A percentile compares a stretch with the other conserved stretches of the same genome.
Evolutionary conservation across 225 moss, liverwort and hornwort genomes (phyloP).

Genomic region (Physcomitrellopsis africana): DNA sequence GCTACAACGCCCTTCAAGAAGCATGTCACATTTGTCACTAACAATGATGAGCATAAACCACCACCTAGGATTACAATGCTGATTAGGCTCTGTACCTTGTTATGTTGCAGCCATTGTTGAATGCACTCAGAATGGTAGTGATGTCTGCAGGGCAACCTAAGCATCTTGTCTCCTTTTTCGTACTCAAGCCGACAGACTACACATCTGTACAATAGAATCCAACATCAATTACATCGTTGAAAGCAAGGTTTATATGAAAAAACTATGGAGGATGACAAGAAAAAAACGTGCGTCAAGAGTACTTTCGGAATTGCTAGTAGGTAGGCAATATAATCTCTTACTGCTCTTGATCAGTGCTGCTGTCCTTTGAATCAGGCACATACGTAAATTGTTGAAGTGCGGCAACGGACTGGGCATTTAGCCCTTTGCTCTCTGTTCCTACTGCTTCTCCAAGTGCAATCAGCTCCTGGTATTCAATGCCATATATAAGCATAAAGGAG

Average conservation of each 20-base stretch:
- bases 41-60: background rate
- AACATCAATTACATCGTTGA: constrained; percentile 16
- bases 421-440: constrained; percentile 79
- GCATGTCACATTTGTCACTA: background rate
- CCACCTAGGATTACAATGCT: background rate
- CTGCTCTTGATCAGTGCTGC: constrained; percentile 67
- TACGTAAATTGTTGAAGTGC: constrained; percentile 60
- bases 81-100: constrained; percentile 51
- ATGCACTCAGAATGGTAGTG: constrained; percentile 77
- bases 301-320: background rate
- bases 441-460: constrained; percentile 86
- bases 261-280: background rate
- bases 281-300: background rate
- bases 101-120: constrained; percentile 75
- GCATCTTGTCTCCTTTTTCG: constrained; percentile 68
- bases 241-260: background rate
- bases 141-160: constrained; percentile 79
- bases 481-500: constrained; percentile 11
- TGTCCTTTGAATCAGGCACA: constrained; percentile 50
- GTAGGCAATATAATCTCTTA: constrained; percentile 41
- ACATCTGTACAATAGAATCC: constrained; percentile 50
- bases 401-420: constrained; percentile 60
- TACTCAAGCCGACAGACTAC: constrained; percentile 80
- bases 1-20: background rate
- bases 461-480: constrained; percentile 60